A percentile compares a stretch with the other conserved stretches of the same genome.
Evolutionary conservation across 2,329 filamentous ascomycete species (phyloP).

Genomic region (Fusarium graminum): DNA sequence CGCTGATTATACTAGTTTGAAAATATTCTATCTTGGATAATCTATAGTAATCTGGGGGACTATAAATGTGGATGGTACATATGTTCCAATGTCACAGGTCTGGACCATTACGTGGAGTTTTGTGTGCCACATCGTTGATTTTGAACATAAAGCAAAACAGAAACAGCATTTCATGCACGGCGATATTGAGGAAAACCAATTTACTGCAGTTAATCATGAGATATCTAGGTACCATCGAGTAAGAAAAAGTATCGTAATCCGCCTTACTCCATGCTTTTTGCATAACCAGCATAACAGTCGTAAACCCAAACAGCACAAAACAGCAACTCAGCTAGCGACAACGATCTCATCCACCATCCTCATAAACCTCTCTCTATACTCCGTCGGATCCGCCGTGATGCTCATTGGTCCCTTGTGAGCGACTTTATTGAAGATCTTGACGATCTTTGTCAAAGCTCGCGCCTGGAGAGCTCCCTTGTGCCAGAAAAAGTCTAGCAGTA

Average conservation of each 20-base stretch:
- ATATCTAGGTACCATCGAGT: not conserved
- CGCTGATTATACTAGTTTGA: too few relatives aligned
- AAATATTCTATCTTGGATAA: too few relatives aligned
- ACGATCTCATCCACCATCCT: slow-evolving; percentile 62
- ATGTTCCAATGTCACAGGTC: slow-evolving; percentile 56
- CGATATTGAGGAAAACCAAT: too few relatives aligned
- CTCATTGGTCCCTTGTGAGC: slow-evolving; percentile 78
- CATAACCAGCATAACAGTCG: not conserved
- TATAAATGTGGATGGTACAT: not conserved
- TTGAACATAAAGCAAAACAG: too few relatives aligned
- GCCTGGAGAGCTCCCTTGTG: slow-evolving; percentile 78
- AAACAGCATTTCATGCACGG: too few relatives aligned
- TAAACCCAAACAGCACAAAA: not conserved
- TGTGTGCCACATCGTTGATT: too few relatives aligned
- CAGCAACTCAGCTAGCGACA: slow-evolving; percentile 49
- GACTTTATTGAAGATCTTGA: slow-evolving; percentile 73
- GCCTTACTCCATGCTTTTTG: not conserved
- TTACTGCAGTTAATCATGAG: not conserved
- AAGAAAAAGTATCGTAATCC: not conserved
- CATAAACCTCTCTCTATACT: slow-evolving; percentile 71
- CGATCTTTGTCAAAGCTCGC: slow-evolving; percentile 73
- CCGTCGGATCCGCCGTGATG: slow-evolving; percentile 76
- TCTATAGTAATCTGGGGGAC: not conserved
- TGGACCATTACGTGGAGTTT: too few relatives aligned
- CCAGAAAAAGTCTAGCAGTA: slow-evolving; percentile 83